Evolutionary conservation across 192 early-diverging fungal genomes (phyloP).

Genomic region (Thamnidium elegans): DNA sequence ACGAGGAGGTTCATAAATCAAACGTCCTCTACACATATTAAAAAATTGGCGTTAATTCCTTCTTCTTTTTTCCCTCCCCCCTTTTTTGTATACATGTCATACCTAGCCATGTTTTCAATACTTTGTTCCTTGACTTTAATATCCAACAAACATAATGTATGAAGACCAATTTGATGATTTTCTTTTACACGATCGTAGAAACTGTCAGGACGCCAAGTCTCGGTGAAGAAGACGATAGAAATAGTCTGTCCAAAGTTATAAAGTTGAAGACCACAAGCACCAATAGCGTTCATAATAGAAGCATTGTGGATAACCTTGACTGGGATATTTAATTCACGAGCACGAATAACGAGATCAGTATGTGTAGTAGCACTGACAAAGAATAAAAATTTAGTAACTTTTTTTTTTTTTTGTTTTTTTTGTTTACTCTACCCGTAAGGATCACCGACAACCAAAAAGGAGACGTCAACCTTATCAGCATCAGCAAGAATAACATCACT

Average conservation of each 20-base stretch:
- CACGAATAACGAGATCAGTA: conserved; percentile 93
- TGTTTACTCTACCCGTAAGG: conserved; percentile 68
- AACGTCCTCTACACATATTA: conserved; percentile 58
- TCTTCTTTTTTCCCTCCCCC: background rate
- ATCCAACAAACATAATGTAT: conserved; percentile 92
- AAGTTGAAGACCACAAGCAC: conserved; percentile 91
- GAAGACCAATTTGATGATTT: conserved; percentile 80
- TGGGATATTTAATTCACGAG: conserved; percentile 78
- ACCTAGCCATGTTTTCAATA: conserved; percentile 91
- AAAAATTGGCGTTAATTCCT: background rate
- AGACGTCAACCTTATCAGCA: conserved; percentile 87
- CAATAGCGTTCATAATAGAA: conserved; percentile 99
- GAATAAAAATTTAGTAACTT: background rate
- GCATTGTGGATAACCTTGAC: conserved; percentile 97
- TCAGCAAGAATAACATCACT: conserved; percentile 85
- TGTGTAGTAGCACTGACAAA: conserved; percentile 89
- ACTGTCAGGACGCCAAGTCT: conserved; percentile 93
- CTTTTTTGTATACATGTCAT: background rate
- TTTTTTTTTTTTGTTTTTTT: background rate
- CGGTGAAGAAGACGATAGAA: conserved; percentile 97
- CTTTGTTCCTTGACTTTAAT: conserved; percentile 99
- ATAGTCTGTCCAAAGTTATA: conserved; percentile 99
- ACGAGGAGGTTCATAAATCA: conserved; percentile 96
- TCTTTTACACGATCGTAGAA: conserved; percentile 93
- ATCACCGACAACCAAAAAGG: conserved; percentile 97